A percentile compares a stretch with the other conserved stretches of the same genome.
Conservation (phyloP, 2,329 filamentous ascomycete genomes). For the Diaporthe helianthi region DNA sequence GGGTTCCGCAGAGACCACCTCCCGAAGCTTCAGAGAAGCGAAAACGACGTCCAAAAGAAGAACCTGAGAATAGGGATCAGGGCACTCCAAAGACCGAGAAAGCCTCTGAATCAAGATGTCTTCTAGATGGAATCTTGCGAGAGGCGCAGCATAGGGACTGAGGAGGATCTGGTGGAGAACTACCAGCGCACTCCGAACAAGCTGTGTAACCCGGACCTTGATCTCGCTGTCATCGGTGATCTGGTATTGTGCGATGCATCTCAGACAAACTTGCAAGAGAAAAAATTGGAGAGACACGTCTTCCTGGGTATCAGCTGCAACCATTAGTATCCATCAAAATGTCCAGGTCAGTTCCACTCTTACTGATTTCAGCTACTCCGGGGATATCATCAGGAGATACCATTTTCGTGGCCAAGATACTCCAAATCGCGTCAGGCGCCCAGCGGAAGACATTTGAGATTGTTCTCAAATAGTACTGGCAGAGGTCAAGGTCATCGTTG, state of each 20-base stretch:
- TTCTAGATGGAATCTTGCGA: slow-evolving; percentile 74
- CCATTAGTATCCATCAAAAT: slow-evolving; percentile 37
- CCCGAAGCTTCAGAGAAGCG: slow-evolving; percentile 72
- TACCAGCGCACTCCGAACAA: slow-evolving; percentile 75
- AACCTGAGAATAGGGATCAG: slow-evolving; percentile 76
- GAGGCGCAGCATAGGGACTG: slow-evolving; percentile 64
- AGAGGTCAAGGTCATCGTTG: slow-evolving; percentile 76
- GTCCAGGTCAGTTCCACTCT: slow-evolving; percentile 41
- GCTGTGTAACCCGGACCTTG: slow-evolving; percentile 63
- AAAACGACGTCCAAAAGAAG: slow-evolving; percentile 81
- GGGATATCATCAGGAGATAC: slow-evolving; percentile 55
- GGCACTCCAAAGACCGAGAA: slow-evolving; percentile 62
- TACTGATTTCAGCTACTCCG: slow-evolving; percentile 58
- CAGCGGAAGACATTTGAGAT: slow-evolving; percentile 75
- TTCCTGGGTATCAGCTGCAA: slow-evolving; percentile 57
- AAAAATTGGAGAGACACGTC: slow-evolving; percentile 71
- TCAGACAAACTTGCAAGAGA: slow-evolving; percentile 70
- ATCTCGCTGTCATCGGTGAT: slow-evolving; percentile 46
- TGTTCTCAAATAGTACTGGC: slow-evolving; percentile 78
- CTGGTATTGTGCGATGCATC: slow-evolving; percentile 60
- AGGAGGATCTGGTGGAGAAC: slow-evolving; percentile 74
- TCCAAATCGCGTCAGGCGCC: slow-evolving; percentile 74
- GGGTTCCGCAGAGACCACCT: slow-evolving; percentile 48
- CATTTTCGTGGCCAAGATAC: slow-evolving; percentile 69
- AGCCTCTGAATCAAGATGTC: slow-evolving; percentile 73